Evolutionary conservation across 108 stramenopile species (phyloP).

Genomic region (Cyclotella sp.): DNA sequence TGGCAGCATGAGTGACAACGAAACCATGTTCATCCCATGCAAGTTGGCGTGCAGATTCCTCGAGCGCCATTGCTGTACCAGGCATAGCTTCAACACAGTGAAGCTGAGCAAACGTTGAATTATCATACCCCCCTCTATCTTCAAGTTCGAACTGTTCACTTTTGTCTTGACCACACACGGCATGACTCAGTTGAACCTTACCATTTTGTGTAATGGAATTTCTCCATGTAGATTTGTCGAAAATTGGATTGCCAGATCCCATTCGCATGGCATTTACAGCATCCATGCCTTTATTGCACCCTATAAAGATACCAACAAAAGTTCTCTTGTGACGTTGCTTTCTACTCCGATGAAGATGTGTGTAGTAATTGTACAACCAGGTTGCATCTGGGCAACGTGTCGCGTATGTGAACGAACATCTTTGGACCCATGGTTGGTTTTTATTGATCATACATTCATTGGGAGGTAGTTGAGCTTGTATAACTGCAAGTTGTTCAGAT

Average conservation of each 20-base stretch:
- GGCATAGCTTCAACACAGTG: conserved; percentile 77
- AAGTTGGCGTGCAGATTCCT: conserved; percentile 15
- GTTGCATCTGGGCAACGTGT: conserved; percentile 48
- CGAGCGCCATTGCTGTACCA: conserved; percentile 23
- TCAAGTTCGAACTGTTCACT: conserved; percentile 20
- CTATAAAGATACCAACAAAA: conserved; percentile 50
- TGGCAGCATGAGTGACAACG: conserved; percentile 51
- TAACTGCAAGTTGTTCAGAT: conserved; percentile 20
- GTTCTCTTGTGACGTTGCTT: neutral
- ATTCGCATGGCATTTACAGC: conserved; percentile 65
- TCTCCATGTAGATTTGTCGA: conserved; percentile 56
- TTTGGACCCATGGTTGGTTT: conserved; percentile 14
- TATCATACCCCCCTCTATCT: neutral
- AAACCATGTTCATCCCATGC: conserved; percentile 30
- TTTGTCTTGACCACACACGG: conserved; percentile 39
- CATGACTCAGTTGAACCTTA: neutral
- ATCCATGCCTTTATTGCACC: conserved; percentile 81
- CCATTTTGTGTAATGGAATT: conserved; percentile 27
- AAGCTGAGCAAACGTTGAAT: neutral
- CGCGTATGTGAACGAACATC: conserved; percentile 45
- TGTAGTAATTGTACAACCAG: conserved; percentile 48
- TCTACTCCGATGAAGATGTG: neutral
- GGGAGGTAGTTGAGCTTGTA: conserved; percentile 19
- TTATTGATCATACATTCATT: conserved; percentile 11
- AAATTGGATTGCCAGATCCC: conserved; percentile 45